Percentiles rank a stretch among this genome's conserved stretches.
phyloP scores from a whole-genome alignment of 257 asterid genomes.

The Plantago elongata region DNA sequence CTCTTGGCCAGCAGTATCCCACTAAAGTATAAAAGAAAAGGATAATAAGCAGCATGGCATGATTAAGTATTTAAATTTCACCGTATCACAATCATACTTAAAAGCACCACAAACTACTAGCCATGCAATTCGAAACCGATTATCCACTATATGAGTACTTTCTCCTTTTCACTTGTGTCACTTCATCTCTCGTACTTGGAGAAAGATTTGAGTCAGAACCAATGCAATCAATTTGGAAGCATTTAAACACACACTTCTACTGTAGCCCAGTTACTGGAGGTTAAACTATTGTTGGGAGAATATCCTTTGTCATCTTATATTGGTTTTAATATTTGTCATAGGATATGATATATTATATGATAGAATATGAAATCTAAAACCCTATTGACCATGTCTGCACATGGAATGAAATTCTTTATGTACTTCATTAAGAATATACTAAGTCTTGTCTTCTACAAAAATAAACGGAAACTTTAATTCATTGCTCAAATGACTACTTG shows the following conservation, averaged over 20 bases:
- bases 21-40: constrained; percentile 39
- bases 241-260: not conserved
- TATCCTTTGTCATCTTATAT: not conserved
- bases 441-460: not conserved
- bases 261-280: not conserved
- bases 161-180: no score
- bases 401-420: no score
- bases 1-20: constrained; percentile 99
- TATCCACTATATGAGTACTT: no score
- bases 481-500: not conserved
- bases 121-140: no score
- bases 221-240: not conserved
- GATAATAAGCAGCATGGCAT: no score
- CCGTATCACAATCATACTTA: not conserved
- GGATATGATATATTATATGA: no score
- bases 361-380: no score
- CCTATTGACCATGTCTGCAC: no score
- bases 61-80: no score
- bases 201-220: not conserved
- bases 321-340: not conserved
- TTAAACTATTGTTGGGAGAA: not conserved
- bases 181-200: not conserved
- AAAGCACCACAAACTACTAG: not conserved
- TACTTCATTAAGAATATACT: no score
- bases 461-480: not conserved